These are phyloP conservation scores for Oenanthe sinensis DNA, from an alignment of 129 eudicot species.

Conservation along the genomic window DNA sequence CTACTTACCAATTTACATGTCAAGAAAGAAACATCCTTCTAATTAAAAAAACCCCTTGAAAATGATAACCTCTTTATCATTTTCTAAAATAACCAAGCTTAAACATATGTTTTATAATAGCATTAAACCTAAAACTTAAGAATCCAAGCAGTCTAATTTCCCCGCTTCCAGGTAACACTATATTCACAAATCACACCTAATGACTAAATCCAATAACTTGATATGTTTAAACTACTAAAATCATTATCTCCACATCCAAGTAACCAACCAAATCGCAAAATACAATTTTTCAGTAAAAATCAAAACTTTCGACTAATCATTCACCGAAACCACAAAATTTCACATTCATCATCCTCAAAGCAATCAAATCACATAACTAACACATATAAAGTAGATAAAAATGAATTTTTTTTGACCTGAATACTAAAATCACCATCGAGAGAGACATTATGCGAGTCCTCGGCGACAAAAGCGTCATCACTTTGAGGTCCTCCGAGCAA, in stretches of 20 bases:
- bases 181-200: neutral
- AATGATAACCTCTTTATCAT: neutral
- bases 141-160: neutral
- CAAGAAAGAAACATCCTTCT: neutral
- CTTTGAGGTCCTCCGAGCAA: conserved; percentile 41
- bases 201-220: too few relatives aligned
- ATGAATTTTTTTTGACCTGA: conserved; percentile 30
- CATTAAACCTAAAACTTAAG: neutral
- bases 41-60: neutral
- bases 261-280: neutral
- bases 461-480: conserved; percentile 47
- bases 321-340: neutral
- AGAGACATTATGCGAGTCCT: conserved; percentile 78
- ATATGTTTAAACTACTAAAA: too few relatives aligned
- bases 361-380: neutral
- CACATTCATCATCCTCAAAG: neutral
- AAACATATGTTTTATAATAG: neutral
- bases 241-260: neutral
- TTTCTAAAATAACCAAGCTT: neutral
- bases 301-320: neutral
- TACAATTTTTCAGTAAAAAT: neutral
- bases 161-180: neutral
- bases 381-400: neutral
- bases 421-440: conserved; percentile 95
- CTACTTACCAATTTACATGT: neutral